Conservation (phyloP, 2,329 filamentous ascomycete genomes). For the Tolypocladium guangdongense region DNA sequence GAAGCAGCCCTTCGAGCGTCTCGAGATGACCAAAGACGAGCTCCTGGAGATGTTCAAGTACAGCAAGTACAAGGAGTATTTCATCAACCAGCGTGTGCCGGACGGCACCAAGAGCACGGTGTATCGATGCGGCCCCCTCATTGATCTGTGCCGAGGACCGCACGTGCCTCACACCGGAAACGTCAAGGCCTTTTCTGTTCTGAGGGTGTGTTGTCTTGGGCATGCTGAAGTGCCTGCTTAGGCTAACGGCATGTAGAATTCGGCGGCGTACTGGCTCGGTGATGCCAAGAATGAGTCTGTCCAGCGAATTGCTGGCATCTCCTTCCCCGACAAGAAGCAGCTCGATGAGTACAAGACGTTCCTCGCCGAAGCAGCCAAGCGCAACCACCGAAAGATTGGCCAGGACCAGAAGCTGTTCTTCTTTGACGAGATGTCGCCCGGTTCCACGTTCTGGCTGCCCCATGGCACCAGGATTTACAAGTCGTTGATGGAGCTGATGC, state of each 20-base stretch:
- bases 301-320: conserved; percentile 92
- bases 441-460: conserved; percentile 83
- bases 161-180: conserved; percentile 86
- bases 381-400: conserved; percentile 88
- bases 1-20: conserved; percentile 87
- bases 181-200: conserved; percentile 89
- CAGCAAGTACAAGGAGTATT: conserved; percentile 97
- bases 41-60: conserved; percentile 91
- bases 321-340: conserved; percentile 89
- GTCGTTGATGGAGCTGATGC: conserved; percentile 68
- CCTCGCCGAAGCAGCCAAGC: conserved; percentile 94
- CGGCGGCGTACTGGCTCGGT: conserved; percentile 79
- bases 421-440: conserved; percentile 89
- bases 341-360: conserved; percentile 91
- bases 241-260: conserved; percentile 43
- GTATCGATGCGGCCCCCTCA: conserved; percentile 85
- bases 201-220: conserved; percentile 43
- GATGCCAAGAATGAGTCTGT: conserved; percentile 90
- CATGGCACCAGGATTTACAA: conserved; percentile 93
- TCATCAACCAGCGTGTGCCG: conserved; percentile 61
- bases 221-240: background rate
- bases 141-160: conserved; percentile 90
- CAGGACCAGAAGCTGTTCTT: conserved; percentile 96
- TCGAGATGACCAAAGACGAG: conserved; percentile 82
- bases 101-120: conserved; percentile 89